Conservation (phyloP, 306 rosid species). For the Gynostemma pentaphyllum region DNA sequence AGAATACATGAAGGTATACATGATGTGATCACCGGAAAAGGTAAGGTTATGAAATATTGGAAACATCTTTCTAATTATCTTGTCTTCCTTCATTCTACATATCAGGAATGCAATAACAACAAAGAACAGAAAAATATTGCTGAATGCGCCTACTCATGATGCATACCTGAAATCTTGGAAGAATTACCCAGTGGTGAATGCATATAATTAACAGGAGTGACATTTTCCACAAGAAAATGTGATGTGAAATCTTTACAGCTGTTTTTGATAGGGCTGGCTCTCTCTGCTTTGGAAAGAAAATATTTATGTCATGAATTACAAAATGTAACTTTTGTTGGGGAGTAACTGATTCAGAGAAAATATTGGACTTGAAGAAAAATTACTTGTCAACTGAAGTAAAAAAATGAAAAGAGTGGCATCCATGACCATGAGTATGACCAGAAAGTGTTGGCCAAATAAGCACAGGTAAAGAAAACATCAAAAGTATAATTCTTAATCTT, state of each 20-base stretch:
- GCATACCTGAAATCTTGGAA: constrained; percentile 36
- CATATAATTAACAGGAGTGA: constrained; percentile 20
- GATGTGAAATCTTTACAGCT: constrained; percentile 15
- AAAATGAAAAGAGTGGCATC: too few species aligned
- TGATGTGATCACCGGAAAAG: neutral
- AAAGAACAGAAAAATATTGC: neutral
- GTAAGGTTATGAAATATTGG: neutral
- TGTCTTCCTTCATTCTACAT: neutral
- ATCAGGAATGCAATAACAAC: neutral
- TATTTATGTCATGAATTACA: neutral
- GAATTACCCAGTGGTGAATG: constrained; percentile 21
- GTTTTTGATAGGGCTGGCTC: constrained; percentile 8
- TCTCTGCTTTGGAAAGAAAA: constrained; percentile 33
- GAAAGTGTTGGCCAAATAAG: neutral
- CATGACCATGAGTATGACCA: neutral
- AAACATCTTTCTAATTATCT: neutral
- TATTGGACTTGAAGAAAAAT: neutral
- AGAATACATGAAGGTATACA: neutral
- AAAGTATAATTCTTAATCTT: neutral
- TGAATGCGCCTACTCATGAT: neutral
- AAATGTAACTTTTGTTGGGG: neutral
- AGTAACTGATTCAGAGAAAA: neutral
- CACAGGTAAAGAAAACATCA: neutral
- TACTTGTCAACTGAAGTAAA: neutral
- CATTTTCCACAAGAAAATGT: constrained; percentile 17